Percentiles rank a stretch among this genome's conserved stretches.
phyloP scores from a whole-genome alignment of 192 early-diverging fungal genomes.

The Polychytrium aggregatum region DNA sequence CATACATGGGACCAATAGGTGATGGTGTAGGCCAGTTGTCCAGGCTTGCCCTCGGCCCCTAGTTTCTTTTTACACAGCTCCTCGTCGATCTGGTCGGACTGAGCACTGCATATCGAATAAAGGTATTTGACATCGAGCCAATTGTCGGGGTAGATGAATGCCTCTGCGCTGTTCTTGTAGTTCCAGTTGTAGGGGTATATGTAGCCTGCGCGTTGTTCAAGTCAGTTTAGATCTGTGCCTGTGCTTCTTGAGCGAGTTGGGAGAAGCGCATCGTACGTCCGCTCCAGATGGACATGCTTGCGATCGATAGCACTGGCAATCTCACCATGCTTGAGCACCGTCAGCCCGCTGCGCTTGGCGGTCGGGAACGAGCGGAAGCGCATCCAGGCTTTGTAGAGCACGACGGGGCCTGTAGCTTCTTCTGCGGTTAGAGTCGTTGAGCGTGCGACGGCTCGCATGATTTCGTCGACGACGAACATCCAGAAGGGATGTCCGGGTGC shows the following conservation, averaged over 20 bases:
- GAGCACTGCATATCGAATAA: slow-evolving; percentile 1
- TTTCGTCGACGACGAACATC: slow-evolving; percentile 9
- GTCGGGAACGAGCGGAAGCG: neutral
- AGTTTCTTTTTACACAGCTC: slow-evolving; percentile 1
- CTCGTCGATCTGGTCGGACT: slow-evolving; percentile 2
- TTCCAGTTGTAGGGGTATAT: slow-evolving; percentile 13
- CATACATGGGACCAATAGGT: too few species aligned
- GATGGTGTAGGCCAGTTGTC: slow-evolving; percentile 6
- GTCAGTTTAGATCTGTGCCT: too few species aligned
- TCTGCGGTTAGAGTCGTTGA: slow-evolving; percentile 4
- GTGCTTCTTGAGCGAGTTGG: too few species aligned
- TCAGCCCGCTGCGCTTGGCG: neutral
- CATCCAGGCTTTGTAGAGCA: slow-evolving; percentile 3
- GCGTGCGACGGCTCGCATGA: slow-evolving; percentile 2
- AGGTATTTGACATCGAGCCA: neutral
- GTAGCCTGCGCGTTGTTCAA: neutral
- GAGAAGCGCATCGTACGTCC: too few species aligned
- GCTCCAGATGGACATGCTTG: neutral
- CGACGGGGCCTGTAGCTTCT: slow-evolving; percentile 15
- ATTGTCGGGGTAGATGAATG: too few species aligned
- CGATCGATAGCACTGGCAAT: too few species aligned
- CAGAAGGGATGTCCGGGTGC: too few species aligned
- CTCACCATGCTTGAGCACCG: too few species aligned
- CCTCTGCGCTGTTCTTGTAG: too few species aligned
- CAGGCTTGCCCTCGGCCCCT: neutral